Evolutionary conservation across 106 monocot species (phyloP).

Genomic region (Xerophyta viscosa): DNA sequence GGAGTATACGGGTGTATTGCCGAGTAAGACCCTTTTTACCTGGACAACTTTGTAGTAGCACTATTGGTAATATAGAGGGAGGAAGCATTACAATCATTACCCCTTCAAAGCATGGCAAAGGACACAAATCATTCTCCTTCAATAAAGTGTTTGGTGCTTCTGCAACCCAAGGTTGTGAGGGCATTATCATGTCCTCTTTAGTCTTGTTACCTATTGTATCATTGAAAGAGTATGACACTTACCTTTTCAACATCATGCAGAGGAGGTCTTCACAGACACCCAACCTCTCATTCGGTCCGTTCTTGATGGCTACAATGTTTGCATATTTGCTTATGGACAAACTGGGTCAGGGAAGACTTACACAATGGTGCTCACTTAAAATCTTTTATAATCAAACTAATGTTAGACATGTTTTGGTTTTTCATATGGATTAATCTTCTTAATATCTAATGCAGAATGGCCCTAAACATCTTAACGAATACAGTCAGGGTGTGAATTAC

Average conservation of each 20-base stretch:
- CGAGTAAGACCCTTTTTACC: slow-evolving; percentile 81
- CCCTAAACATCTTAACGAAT: slow-evolving; percentile 46
- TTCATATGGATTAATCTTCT: background rate
- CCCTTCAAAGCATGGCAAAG: slow-evolving; percentile 70
- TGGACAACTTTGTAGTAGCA: slow-evolving; percentile 37
- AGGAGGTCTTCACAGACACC: slow-evolving; percentile 75
- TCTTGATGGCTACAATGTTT: slow-evolving; percentile 94
- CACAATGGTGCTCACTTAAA: slow-evolving; percentile 60
- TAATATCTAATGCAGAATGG: slow-evolving; percentile 55
- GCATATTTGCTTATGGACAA: slow-evolving; percentile 99
- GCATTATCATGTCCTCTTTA: background rate
- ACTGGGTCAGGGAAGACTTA: slow-evolving; percentile 95
- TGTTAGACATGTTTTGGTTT: background rate
- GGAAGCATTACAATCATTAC: slow-evolving; percentile 56
- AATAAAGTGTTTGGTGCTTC: slow-evolving; percentile 81
- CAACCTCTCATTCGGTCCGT: slow-evolving; percentile 88
- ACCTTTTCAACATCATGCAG: slow-evolving; percentile 25
- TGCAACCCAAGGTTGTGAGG: slow-evolving; percentile 68
- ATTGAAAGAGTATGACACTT: background rate
- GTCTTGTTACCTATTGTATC: background rate
- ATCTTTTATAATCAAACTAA: background rate
- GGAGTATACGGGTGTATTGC: slow-evolving; percentile 92
- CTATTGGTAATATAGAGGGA: slow-evolving; percentile 57
- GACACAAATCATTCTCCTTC: slow-evolving; percentile 57
- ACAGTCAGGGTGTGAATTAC: slow-evolving; percentile 81